These are phyloP conservation scores for Hordeum pubiflorum DNA, from an alignment of 202 grass and related monocot genomes.

Conservation along the genomic window DNA sequence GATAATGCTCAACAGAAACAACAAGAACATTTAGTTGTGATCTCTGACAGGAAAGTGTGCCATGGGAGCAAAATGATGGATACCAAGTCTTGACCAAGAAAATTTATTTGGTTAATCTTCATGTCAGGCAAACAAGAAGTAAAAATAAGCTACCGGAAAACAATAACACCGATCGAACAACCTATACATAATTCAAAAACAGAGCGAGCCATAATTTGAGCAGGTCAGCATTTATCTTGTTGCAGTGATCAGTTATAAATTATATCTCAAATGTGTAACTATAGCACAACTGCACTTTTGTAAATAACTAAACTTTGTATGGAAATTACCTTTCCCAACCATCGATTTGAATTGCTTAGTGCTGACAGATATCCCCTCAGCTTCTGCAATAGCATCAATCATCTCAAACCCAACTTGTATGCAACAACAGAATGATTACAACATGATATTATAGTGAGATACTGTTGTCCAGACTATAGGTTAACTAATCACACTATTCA, in stretches of 20 bases:
- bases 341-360: constrained; percentile 57
- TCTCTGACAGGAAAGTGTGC: not conserved
- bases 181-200: not conserved
- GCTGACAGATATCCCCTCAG: constrained; percentile 57
- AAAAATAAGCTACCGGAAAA: not conserved
- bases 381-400: constrained; percentile 77
- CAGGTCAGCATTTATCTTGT: not conserved
- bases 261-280: not conserved
- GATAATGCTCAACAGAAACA: not conserved
- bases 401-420: constrained; percentile 78
- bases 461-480: not conserved
- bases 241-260: not conserved
- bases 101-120: not conserved
- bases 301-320: not conserved
- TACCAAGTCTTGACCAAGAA: not conserved
- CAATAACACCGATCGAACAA: not conserved
- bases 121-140: not conserved
- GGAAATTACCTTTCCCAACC: constrained; percentile 74
- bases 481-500: not conserved
- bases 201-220: not conserved
- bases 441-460: not conserved
- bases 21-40: not conserved
- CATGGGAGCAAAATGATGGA: not conserved
- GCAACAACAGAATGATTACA: not conserved
- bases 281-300: not conserved